Percentiles rank a stretch among this genome's conserved stretches.
Evolutionary conservation across 129 eudicot species (phyloP).

Genomic region (Dittrichia graveolens): DNA sequence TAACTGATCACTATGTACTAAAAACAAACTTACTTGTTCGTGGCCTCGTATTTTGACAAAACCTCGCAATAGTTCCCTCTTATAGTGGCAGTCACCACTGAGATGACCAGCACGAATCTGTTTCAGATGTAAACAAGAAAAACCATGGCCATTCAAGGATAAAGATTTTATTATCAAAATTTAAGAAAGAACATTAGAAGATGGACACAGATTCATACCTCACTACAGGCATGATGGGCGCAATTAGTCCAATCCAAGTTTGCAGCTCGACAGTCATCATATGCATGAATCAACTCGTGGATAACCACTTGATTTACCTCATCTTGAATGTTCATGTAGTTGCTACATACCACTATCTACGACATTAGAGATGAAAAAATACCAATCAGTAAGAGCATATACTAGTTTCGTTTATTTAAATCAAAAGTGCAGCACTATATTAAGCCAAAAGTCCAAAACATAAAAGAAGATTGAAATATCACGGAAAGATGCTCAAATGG

Average conservation of each 20-base stretch:
- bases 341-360: constrained; percentile 84
- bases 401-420: no score
- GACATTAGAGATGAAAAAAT: constrained; percentile 7
- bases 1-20: no score
- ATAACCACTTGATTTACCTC: constrained; percentile 89
- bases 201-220: constrained; percentile 43
- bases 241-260: constrained; percentile 90
- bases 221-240: constrained; percentile 99
- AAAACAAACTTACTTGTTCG: constrained; percentile 63
- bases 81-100: constrained; percentile 90
- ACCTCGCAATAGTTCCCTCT: constrained; percentile 73
- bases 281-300: constrained; percentile 96
- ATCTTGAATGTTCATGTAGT: constrained; percentile 69
- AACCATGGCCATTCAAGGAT: constrained; percentile 1
- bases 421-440: no score
- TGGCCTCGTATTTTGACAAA: constrained; percentile 73
- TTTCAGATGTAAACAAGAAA: constrained; percentile 19
- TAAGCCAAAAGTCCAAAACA: no score
- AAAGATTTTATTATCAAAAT: not conserved
- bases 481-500: no score
- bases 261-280: constrained; percentile 90
- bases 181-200: not conserved
- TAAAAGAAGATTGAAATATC: no score
- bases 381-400: no score
- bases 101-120: constrained; percentile 93